Evolutionary conservation across 2,329 filamentous ascomycete genomes (phyloP).

Genomic region (Emergomyces orientalis): DNA sequence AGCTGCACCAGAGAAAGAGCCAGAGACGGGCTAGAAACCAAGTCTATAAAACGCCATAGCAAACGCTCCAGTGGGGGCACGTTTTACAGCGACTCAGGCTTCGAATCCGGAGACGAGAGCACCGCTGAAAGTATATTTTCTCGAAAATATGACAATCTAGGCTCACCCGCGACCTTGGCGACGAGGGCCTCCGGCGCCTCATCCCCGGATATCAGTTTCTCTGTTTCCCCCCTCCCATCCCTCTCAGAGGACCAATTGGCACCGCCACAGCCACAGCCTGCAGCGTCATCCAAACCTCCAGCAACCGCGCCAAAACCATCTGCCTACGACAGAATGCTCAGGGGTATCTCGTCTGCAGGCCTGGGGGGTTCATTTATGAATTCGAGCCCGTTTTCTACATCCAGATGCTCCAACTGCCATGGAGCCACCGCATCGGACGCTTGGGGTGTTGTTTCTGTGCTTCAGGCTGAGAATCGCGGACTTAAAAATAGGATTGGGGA

Average conservation of each 20-base stretch:
- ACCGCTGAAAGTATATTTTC: slow-evolving; percentile 42
- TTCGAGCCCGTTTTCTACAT: slow-evolving; percentile 17
- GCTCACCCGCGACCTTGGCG: slow-evolving; percentile 26
- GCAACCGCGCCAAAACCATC: slow-evolving; percentile 21
- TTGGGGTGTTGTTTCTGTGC: slow-evolving; percentile 45
- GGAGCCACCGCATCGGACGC: slow-evolving; percentile 38
- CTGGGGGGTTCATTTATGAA: slow-evolving; percentile 25
- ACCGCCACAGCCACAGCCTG: slow-evolving; percentile 22
- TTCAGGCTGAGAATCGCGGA: slow-evolving; percentile 47
- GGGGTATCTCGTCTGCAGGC: slow-evolving; percentile 30
- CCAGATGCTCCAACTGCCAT: slow-evolving; percentile 35
- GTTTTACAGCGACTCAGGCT: slow-evolving; percentile 47
- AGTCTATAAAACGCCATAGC: slow-evolving; percentile 14
- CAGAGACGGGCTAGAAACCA: slow-evolving; percentile 4
- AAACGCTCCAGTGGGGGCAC: slow-evolving; percentile 29
- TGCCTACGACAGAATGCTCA: slow-evolving; percentile 37
- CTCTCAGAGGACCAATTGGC: slow-evolving; percentile 8
- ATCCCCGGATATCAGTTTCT: slow-evolving; percentile 27
- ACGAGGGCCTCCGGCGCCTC: slow-evolving; percentile 30
- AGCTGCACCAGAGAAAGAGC: neutral
- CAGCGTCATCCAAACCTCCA: slow-evolving; percentile 13
- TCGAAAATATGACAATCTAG: slow-evolving; percentile 26
- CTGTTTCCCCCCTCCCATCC: slow-evolving; percentile 15
- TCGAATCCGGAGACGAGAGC: slow-evolving; percentile 50
- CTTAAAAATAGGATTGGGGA: slow-evolving; percentile 45